Conservation (phyloP, 768 basidiomycete species). For the Xerocomus brunneocitrinus region DNA sequence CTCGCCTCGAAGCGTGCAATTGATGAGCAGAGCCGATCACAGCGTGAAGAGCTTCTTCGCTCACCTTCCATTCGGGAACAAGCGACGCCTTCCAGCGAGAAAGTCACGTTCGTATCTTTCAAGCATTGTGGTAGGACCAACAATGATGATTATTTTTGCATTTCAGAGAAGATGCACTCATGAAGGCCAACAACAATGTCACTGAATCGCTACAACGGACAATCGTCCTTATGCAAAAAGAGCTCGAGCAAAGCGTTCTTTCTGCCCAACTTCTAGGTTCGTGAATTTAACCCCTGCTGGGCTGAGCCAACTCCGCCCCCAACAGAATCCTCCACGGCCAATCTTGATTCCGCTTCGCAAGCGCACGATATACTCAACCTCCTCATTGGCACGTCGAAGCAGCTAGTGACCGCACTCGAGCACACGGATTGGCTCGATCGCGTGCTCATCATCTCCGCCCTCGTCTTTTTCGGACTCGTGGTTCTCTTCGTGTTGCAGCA, state of each 20-base stretch:
- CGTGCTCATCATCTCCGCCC: conserved; percentile 72
- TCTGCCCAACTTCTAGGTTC: conserved; percentile 81
- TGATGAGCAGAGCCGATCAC: conserved; percentile 53
- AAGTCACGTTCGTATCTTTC: conserved; percentile 49
- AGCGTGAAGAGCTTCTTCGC: conserved; percentile 64
- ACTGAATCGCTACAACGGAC: conserved; percentile 86
- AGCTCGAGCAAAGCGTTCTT: conserved; percentile 85
- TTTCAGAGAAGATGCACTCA: conserved; percentile 73
- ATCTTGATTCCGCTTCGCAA: conserved; percentile 67
- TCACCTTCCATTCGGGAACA: conserved; percentile 50
- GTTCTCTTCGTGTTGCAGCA: conserved; percentile 87
- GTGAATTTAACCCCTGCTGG: conserved; percentile 5
- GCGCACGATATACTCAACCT: conserved; percentile 72
- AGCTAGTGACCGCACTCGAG: conserved; percentile 83
- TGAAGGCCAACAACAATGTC: conserved; percentile 85
- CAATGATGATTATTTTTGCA: neutral
- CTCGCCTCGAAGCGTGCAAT: conserved; percentile 72
- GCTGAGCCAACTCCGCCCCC: neutral
- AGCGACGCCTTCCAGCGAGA: conserved; percentile 42
- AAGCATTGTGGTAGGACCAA: neutral
- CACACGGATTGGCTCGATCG: conserved; percentile 92
- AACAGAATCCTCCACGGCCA: conserved; percentile 72
- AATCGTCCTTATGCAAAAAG: conserved; percentile 80
- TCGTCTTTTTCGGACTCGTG: conserved; percentile 80
- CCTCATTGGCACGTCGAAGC: conserved; percentile 73